These are phyloP conservation scores for Fraxinus baroniana DNA, from an alignment of 305 asterid species.

Conservation along the genomic window DNA sequence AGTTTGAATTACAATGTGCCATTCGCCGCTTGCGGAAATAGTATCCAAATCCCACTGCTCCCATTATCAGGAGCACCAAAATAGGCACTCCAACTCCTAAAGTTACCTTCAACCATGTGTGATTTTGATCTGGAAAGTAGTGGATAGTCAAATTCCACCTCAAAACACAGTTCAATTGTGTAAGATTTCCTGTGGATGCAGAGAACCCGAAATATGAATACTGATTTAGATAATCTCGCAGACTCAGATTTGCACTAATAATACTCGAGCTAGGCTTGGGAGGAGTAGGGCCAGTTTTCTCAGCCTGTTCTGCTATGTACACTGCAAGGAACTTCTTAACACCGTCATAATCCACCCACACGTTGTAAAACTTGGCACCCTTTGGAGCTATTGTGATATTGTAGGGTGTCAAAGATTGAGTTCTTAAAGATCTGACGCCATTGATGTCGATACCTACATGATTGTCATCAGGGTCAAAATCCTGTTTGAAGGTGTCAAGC, in stretches of 20 bases:
- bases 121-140: conserved; percentile 35
- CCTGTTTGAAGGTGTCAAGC: conserved; percentile 70
- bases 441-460: conserved; percentile 69
- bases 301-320: conserved; percentile 51
- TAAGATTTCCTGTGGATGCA: conserved; percentile 66
- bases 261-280: conserved; percentile 50
- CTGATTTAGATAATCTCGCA: conserved; percentile 40
- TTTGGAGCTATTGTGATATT: conserved; percentile 55
- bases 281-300: conserved; percentile 50
- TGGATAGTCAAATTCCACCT: conserved; percentile 79
- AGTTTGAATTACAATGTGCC: conserved; percentile 32
- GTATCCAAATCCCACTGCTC: conserved; percentile 37
- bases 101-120: conserved; percentile 24
- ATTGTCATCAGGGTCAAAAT: conserved; percentile 68
- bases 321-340: conserved; percentile 35
- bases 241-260: conserved; percentile 35
- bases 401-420: conserved; percentile 27
- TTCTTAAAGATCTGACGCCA: conserved; percentile 41
- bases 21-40: conserved; percentile 33
- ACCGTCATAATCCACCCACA: conserved; percentile 88
- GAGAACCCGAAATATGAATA: conserved; percentile 79
- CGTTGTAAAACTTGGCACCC: conserved; percentile 43
- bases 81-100: conserved; percentile 54
- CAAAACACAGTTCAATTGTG: conserved; percentile 63
- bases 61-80: conserved; percentile 36